Base-by-base conservation (phyloP, 768 basidiomycete genomes). In the Mycena olivaceomarginata region DNA sequence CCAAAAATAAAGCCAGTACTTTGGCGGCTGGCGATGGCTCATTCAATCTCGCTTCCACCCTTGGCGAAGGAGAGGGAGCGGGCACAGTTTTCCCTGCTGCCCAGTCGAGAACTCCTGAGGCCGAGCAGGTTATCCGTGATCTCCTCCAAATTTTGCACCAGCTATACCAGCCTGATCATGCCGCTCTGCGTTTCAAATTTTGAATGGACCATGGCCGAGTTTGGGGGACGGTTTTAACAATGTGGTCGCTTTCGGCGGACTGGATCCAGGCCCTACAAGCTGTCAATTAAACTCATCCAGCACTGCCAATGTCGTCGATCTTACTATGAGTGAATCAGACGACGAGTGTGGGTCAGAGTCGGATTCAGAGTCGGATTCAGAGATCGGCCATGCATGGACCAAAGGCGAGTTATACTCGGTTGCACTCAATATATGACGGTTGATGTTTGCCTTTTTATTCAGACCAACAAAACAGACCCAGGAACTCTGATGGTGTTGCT, bases 171-270 rank as follows among this genome's bases (percentile, higher is more conserved):
- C 15, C 37, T 76, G 2, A 46, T 79, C 40, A 66, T 72, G 20
- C 78, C 78, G 3, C n/a, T 70, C 10, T 72, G 70, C 41, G 22
- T 73, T 40, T 76, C 75, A 5, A 62, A 57, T 18, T 62, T 39
- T 11, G 78, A 79, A 37, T 77, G 64, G 66, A 31, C 31, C 31
- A 31, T 31, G 31, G 31, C 31, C 31, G 71, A 77, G 10, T 63
- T 74, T 31, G 40, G 48, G 48, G 63, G 43, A 0, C n/a, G n/a
- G 37, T 57, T 0, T 13, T 4, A 51, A 73, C 31, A 79, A 79
- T 62, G 59, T 70, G 10, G 1, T 48, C 8, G 56, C 57, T 8
- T 60, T 46, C 16, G 69, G 69, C 37, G 69, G 69, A 5, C 22
- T 70, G 5, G 69, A 43, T 4, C 69, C 69, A 6, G 69, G 69